Conservation (phyloP, 352 stramenopile genomes). For the Phytophthora pinifolia region DNA sequence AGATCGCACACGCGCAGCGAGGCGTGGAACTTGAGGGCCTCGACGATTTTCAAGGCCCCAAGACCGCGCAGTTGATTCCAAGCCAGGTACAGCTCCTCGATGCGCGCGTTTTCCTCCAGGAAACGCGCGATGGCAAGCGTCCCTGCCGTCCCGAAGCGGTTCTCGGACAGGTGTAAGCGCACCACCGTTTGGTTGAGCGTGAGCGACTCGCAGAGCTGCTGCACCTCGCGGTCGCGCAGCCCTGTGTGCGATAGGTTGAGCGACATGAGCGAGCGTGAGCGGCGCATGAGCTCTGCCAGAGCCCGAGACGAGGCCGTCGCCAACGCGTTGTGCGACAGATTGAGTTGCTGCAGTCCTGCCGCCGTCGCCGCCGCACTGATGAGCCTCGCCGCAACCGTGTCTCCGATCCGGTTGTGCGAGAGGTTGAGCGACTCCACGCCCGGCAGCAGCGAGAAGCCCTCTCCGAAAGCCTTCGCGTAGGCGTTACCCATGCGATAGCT, state of each 20-base stretch:
- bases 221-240: slow-evolving; percentile 59
- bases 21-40: slow-evolving; percentile 72
- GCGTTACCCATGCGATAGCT: slow-evolving; percentile 69
- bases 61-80: slow-evolving; percentile 77
- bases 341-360: slow-evolving; percentile 52
- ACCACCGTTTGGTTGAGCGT: slow-evolving; percentile 68
- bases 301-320: slow-evolving; percentile 38
- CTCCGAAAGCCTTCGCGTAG: slow-evolving; percentile 58
- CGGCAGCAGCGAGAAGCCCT: slow-evolving; percentile 62
- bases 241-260: slow-evolving; percentile 72
- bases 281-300: slow-evolving; percentile 39
- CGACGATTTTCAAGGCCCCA: slow-evolving; percentile 69
- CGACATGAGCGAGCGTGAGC: slow-evolving; percentile 52
- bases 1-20: slow-evolving; percentile 70
- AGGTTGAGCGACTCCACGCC: slow-evolving; percentile 70
- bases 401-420: slow-evolving; percentile 70
- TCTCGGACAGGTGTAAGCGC: slow-evolving; percentile 72
- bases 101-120: slow-evolving; percentile 70
- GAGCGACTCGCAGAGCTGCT: slow-evolving; percentile 73
- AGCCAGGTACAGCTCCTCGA: slow-evolving; percentile 76
- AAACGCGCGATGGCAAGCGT: slow-evolving; percentile 71
- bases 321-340: slow-evolving; percentile 66
- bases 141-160: slow-evolving; percentile 58
- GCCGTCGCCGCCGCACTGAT: slow-evolving; percentile 34
- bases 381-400: slow-evolving; percentile 53